phyloP scores from a whole-genome alignment of 2,329 filamentous ascomycete genomes.

The Claviceps pusilla region DNA sequence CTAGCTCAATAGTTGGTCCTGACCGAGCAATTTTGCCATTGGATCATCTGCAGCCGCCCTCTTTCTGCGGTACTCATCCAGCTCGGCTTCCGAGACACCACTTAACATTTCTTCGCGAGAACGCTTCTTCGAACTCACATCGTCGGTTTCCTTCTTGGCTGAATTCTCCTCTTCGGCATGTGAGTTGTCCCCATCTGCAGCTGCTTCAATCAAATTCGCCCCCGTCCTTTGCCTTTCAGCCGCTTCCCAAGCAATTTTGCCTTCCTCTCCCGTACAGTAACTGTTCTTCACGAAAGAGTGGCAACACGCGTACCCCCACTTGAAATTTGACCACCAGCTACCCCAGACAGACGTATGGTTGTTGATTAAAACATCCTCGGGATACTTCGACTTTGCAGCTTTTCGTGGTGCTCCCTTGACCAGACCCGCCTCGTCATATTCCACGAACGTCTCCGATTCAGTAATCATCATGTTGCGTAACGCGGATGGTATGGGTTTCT shows the following conservation, averaged over 20 bases:
- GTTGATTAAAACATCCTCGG: conserved; percentile 73
- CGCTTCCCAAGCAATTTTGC: conserved; percentile 65
- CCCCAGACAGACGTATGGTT: conserved; percentile 92
- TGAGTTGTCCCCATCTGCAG: conserved; percentile 15
- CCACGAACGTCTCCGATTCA: conserved; percentile 75
- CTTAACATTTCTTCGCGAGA: conserved; percentile 65
- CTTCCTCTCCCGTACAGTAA: conserved; percentile 89
- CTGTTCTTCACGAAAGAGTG: conserved; percentile 90
- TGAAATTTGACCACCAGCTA: conserved; percentile 91
- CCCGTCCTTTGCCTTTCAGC: conserved; percentile 48
- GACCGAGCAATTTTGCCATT: conserved; percentile 69
- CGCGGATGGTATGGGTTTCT: conserved; percentile 39
- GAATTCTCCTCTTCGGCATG: conserved; percentile 12
- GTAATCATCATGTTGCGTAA: conserved; percentile 53
- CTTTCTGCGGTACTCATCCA: conserved; percentile 73
- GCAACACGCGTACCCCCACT: conserved; percentile 94
- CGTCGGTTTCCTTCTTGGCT: conserved; percentile 18
- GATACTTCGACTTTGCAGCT: conserved; percentile 74
- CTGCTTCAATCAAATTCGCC: conserved; percentile 23
- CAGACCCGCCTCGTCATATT: conserved; percentile 81
- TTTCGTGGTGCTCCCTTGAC: conserved; percentile 77
- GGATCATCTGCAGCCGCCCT: conserved; percentile 63
- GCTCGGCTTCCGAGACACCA: conserved; percentile 65
- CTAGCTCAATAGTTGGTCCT: conserved; percentile 45
- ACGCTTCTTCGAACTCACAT: conserved; percentile 44